phyloP scores from a whole-genome alignment of 23 red algal genomes.

The Pyropia yezoensis region DNA sequence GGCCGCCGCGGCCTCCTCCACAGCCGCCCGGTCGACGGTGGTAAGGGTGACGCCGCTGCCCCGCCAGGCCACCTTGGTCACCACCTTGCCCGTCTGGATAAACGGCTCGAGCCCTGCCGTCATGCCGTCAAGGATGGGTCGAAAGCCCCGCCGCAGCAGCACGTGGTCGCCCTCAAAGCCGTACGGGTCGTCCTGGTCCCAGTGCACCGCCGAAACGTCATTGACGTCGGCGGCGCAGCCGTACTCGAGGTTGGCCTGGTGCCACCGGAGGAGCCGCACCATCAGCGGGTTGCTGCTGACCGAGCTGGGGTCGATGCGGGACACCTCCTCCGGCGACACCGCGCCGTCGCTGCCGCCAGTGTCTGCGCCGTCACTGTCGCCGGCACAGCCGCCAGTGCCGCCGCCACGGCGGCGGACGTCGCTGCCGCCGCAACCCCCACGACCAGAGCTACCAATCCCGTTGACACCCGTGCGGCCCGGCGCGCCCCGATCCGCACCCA shows the following conservation, averaged over 20 bases:
- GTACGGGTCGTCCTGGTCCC: constrained; percentile 91
- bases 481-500: no score
- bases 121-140: constrained; percentile 43
- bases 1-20: background rate
- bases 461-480: no score
- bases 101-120: constrained; percentile 37
- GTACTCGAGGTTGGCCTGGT: constrained; percentile 89
- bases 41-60: constrained; percentile 6
- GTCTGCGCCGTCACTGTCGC: no score
- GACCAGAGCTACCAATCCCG: no score
- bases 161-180: constrained; percentile 74
- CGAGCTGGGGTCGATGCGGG: no score
- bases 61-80: constrained; percentile 19
- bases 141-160: constrained; percentile 51
- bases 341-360: no score
- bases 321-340: background rate
- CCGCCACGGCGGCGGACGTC: no score
- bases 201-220: constrained; percentile 49
- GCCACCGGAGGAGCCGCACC: constrained; percentile 57
- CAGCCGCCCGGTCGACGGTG: constrained; percentile 2
- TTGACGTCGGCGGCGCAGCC: constrained; percentile 67
- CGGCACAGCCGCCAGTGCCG: no score
- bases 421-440: no score
- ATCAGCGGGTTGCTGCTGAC: background rate
- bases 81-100: constrained; percentile 17